A percentile compares a stretch with the other conserved stretches of the same genome.
phyloP scores from a whole-genome alignment of 1,284 basidiomycete genomes.

The Ceratobasidium theobromae region DNA sequence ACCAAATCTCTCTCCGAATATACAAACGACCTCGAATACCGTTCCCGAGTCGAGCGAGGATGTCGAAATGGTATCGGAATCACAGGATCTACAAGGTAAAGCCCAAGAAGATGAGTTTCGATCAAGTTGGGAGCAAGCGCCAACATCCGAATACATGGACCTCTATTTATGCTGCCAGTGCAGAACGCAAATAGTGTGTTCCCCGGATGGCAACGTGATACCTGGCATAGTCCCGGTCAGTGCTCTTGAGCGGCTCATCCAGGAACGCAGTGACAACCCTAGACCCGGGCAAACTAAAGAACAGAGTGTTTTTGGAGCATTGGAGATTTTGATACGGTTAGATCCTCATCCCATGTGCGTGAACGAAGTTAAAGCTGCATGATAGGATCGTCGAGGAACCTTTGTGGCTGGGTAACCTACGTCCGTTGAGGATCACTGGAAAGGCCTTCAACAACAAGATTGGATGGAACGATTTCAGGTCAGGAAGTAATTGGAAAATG shows the following conservation, averaged over 20 bases:
- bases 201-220: slow-evolving; percentile 54
- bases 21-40: background rate
- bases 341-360: slow-evolving; percentile 39
- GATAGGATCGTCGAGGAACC: slow-evolving; percentile 68
- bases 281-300: slow-evolving; percentile 48
- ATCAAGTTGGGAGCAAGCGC: slow-evolving; percentile 47
- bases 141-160: slow-evolving; percentile 57
- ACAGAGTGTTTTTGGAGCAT: slow-evolving; percentile 54
- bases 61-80: slow-evolving; percentile 34
- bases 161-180: slow-evolving; percentile 82
- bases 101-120: slow-evolving; percentile 50
- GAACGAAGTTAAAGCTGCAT: slow-evolving; percentile 26
- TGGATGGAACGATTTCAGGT: slow-evolving; percentile 35
- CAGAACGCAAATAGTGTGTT: slow-evolving; percentile 62
- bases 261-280: slow-evolving; percentile 48
- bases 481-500: background rate
- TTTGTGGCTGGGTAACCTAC: slow-evolving; percentile 63
- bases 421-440: slow-evolving; percentile 23
- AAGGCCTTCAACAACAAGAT: slow-evolving; percentile 24
- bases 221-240: slow-evolving; percentile 66
- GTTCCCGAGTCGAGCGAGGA: slow-evolving; percentile 58
- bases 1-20: background rate
- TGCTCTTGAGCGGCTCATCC: slow-evolving; percentile 50
- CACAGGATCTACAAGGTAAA: slow-evolving; percentile 47
- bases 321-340: slow-evolving; percentile 69